Conservation (phyloP, 78 protist genomes). For the Dictyostelium purpureum region DNA sequence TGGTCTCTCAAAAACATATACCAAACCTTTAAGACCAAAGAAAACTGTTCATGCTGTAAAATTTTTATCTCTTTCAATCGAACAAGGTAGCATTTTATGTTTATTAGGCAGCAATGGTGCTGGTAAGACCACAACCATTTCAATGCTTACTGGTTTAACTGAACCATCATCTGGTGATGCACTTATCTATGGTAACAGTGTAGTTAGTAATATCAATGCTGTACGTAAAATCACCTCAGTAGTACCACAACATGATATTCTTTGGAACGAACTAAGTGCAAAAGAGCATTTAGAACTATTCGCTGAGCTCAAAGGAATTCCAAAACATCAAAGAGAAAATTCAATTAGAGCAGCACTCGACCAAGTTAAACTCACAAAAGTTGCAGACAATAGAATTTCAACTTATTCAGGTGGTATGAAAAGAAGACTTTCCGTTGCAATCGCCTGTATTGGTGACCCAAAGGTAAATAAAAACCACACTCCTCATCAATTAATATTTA, state of each 20-base stretch:
- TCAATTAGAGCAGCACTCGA: constrained; percentile 3
- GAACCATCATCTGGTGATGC: constrained; percentile 80
- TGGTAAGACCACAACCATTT: constrained; percentile 92
- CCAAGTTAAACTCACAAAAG: constrained; percentile 8
- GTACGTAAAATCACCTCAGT: constrained; percentile 55
- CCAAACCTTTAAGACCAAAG: neutral
- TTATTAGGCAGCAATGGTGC: constrained; percentile 90
- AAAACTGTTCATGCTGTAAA: constrained; percentile 69
- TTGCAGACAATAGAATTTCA: constrained; percentile 9
- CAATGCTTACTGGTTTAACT: constrained; percentile 87
- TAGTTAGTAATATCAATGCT: constrained; percentile 13
- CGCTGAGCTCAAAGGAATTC: constrained; percentile 75
- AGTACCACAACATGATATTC: constrained; percentile 81
- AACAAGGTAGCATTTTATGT: constrained; percentile 18
- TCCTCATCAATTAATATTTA: no score
- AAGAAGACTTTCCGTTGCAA: constrained; percentile 74
- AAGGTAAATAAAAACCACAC: no score
- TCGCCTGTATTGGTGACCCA: constrained; percentile 87
- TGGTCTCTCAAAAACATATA: constrained; percentile 62
- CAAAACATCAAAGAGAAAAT: neutral
- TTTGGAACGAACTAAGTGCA: constrained; percentile 65
- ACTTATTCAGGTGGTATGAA: constrained; percentile 79
- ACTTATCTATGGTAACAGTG: constrained; percentile 45
- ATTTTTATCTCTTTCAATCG: constrained; percentile 57
- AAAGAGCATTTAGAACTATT: constrained; percentile 73